phyloP scores from a whole-genome alignment of 768 basidiomycete genomes.

The Chalciporus pseudorubinellus region DNA sequence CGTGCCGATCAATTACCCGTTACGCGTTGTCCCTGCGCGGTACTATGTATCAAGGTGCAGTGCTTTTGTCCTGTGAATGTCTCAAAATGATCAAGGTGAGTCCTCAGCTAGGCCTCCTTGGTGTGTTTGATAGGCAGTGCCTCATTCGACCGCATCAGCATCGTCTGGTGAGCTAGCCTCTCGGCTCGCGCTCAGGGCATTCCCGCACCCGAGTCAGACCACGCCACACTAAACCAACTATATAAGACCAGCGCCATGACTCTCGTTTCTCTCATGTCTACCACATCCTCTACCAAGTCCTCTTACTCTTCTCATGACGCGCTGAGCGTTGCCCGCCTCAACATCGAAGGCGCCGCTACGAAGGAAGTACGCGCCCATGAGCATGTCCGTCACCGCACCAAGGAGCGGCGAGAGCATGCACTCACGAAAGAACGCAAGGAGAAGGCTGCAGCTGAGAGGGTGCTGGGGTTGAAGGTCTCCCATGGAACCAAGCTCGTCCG shows the following conservation, averaged over 20 bases:
- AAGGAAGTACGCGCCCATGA: slow-evolving; percentile 34
- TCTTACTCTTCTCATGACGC: slow-evolving; percentile 20
- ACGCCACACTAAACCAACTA: slow-evolving; percentile 27
- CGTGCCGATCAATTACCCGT: slow-evolving; percentile 18
- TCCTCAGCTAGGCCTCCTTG: slow-evolving; percentile 6
- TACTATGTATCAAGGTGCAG: slow-evolving; percentile 22
- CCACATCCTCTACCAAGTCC: slow-evolving; percentile 23
- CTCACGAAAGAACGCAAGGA: slow-evolving; percentile 33
- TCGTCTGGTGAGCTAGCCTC: slow-evolving; percentile 1
- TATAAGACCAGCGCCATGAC: slow-evolving; percentile 26
- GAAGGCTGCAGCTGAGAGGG: slow-evolving; percentile 16
- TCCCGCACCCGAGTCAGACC: slow-evolving; percentile 23
- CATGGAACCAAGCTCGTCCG: slow-evolving; percentile 19
- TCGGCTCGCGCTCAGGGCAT: slow-evolving; percentile 18
- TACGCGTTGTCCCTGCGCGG: slow-evolving; percentile 3
- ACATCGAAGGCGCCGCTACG: slow-evolving; percentile 9
- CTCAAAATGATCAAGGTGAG: slow-evolving; percentile 11
- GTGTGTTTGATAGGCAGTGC: slow-evolving; percentile 1
- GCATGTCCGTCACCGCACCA: slow-evolving; percentile 33
- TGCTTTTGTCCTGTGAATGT: slow-evolving; percentile 21
- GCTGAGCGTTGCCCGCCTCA: slow-evolving; percentile 9
- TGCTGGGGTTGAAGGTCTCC: slow-evolving; percentile 19
- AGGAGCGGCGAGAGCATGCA: slow-evolving; percentile 32
- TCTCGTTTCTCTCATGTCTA: slow-evolving; percentile 29
- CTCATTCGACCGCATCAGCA: neutral